Evolutionary conservation across 495 filamentous ascomycete species (phyloP).

Genomic region (Sabuloglossum arenarium): DNA sequence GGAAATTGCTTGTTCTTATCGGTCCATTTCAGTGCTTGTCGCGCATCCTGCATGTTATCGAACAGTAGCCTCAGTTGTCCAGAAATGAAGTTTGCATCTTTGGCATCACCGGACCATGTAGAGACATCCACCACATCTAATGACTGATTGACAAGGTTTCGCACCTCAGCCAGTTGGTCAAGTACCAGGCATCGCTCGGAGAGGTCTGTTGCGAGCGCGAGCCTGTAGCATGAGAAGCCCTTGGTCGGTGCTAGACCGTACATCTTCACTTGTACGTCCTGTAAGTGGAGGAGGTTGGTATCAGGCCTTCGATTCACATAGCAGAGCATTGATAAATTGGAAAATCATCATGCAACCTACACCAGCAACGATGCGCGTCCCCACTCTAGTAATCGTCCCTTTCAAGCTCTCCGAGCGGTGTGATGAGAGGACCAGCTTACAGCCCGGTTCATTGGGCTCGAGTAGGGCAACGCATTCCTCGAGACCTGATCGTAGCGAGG

Average conservation of each 20-base stretch:
- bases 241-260: conserved; percentile 2
- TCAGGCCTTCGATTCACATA: background rate
- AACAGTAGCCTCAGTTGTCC: conserved; percentile 59
- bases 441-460: conserved; percentile 58
- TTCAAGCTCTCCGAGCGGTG: conserved; percentile 75
- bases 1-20: conserved; percentile 33
- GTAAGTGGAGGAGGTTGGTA: background rate
- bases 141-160: conserved; percentile 51
- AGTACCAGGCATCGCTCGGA: conserved; percentile 34
- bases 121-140: conserved; percentile 64
- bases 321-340: background rate
- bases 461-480: conserved; percentile 75
- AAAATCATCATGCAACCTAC: conserved; percentile 23
- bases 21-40: conserved; percentile 34
- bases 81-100: conserved; percentile 46
- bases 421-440: conserved; percentile 77
- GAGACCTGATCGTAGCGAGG: conserved; percentile 60
- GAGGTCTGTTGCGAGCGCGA: conserved; percentile 30
- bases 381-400: conserved; percentile 68
- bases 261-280: conserved; percentile 6
- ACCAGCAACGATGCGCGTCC: conserved; percentile 54
- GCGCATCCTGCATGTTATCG: conserved; percentile 53
- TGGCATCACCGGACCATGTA: conserved; percentile 38
- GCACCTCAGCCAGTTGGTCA: conserved; percentile 44
- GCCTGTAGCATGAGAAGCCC: conserved; percentile 13